Base-by-base conservation (phyloP, 2,329 filamentous ascomycete species). In the Arthrobotrys sphaeroides region DNA sequence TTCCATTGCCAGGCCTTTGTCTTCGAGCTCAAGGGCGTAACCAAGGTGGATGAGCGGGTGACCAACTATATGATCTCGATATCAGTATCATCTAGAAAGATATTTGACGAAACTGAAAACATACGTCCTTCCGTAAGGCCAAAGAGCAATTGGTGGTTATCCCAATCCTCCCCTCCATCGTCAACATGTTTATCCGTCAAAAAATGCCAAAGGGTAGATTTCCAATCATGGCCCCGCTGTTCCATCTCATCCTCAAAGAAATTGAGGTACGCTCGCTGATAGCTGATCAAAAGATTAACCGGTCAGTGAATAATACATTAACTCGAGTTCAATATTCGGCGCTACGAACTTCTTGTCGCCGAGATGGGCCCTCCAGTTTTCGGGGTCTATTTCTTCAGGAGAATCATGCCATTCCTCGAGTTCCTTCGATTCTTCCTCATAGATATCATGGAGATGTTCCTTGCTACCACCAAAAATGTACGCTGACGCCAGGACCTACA, bases 201-300 rank as follows among this genome's bases (percentile, higher is more conserved):
- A 81, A 91, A 98, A 76, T 94, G 88, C 2, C 88, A 84, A 6
- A 96, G 84, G 1, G 96, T 88, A 62, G 86, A 85, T 80, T 90
- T 91, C 92, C 95, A 97, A 81, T 97, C 88, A 81, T 97, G 98
- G 36, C 88, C 86, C 79, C 90, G 88, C 16, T 85, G 84, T 2
- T 92, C 93, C 28, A 98, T 85, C 80, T 93, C 89, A 81, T 99
- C 95, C 82, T 99, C 95, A 81, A 96, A 98, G 81, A 95, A 98
- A 82, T 99, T 94, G 67, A 99, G 85, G 81, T 90, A 99, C 0
- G 93, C 94, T 73, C 94, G 88, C 83, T 99, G 93, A 81, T 96
- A 97, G 43, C 43, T 55, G 18, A 7, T 9, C 18, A 24, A 42
- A 26, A 24, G n/a, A 24, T n/a, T n/a, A n/a, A n/a, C n/a, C n/a